Conservation (phyloP, 495 filamentous ascomycete genomes). For the Aspergillus taichungensis region DNA sequence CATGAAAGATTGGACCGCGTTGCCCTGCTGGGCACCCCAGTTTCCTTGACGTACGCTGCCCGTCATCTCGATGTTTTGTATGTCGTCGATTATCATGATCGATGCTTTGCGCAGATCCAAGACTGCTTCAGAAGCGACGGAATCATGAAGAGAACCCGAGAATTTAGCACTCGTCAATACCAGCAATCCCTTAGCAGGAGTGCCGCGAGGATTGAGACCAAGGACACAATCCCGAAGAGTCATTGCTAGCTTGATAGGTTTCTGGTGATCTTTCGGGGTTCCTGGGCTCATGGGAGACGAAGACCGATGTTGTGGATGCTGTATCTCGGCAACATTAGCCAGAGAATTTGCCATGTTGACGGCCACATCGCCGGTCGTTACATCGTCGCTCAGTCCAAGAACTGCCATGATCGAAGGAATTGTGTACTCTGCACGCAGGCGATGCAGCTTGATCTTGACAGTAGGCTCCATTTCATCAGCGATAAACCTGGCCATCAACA, state of each 20-base stretch:
- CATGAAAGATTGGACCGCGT: conserved; percentile 57
- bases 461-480: conserved; percentile 91
- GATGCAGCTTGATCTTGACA: conserved; percentile 75
- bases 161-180: conserved; percentile 72
- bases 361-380: conserved; percentile 64
- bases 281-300: conserved; percentile 8
- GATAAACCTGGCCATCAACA: conserved; percentile 75
- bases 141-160: conserved; percentile 49
- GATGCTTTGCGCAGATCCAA: conserved; percentile 70
- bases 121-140: conserved; percentile 48
- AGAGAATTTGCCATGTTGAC: conserved; percentile 72
- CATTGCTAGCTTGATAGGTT: conserved; percentile 60
- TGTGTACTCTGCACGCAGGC: conserved; percentile 74
- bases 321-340: conserved; percentile 59
- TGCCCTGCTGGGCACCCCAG: conserved; percentile 40
- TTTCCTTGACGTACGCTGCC: conserved; percentile 39
- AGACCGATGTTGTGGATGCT: conserved; percentile 14
- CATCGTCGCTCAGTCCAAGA: conserved; percentile 56
- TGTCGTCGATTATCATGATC: conserved; percentile 75
- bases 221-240: conserved; percentile 69
- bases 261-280: conserved; percentile 18
- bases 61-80: conserved; percentile 38
- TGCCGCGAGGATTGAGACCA: conserved; percentile 75
- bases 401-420: conserved; percentile 73
- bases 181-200: conserved; percentile 62